These are phyloP conservation scores for Fusarium haematococcum DNA, from an alignment of 2,329 filamentous ascomycete genomes.

Conservation along the genomic window DNA sequence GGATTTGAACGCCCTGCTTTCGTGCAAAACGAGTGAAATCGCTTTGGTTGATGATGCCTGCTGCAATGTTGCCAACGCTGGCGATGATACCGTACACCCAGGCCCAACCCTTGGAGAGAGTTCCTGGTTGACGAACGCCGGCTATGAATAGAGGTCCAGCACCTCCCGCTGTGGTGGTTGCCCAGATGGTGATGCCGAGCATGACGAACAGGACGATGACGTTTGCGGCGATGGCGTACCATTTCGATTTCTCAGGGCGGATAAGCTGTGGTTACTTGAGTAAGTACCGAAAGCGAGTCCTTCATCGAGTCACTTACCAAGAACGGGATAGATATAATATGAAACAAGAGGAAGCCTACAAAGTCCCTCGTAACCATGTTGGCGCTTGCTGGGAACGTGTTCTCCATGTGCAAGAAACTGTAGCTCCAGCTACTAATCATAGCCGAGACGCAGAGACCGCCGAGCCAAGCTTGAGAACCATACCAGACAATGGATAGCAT, in stretches of 20 bases:
- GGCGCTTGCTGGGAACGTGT: neutral
- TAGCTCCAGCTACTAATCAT: neutral
- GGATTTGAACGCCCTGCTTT: neutral
- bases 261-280: neutral
- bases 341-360: neutral
- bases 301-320: neutral
- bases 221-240: neutral
- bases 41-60: neutral
- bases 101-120: neutral
- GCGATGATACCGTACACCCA: neutral
- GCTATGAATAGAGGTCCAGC: neutral
- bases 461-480: neutral
- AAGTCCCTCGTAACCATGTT: neutral
- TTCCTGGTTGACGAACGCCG: neutral
- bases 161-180: neutral
- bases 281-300: neutral
- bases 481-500: neutral
- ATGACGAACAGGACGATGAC: neutral
- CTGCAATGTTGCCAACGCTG: neutral
- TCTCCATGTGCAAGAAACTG: neutral
- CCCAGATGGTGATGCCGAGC: neutral
- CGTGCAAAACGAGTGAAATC: constrained; percentile 11
- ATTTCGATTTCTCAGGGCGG: neutral
- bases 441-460: neutral
- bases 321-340: neutral